Evolutionary conservation across 2,329 filamentous ascomycete genomes (phyloP), one percentile per base, ranked within the genome.

Genomic region (Arthrobotrys sphaeroides): DNA sequence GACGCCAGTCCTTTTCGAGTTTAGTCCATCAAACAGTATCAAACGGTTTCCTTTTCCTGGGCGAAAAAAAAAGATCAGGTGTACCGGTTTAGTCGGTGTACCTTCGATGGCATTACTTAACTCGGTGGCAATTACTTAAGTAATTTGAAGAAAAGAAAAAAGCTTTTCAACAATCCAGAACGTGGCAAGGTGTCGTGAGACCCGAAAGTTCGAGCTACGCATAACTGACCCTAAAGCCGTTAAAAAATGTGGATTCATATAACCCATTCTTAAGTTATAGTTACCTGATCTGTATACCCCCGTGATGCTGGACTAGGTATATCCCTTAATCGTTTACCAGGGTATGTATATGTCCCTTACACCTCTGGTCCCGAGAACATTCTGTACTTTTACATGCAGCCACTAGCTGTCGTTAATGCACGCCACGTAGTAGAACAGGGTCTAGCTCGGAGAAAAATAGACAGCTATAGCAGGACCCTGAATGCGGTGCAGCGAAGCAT

Each of bases 301-400:
- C 16, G 51, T 24, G 51, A 13, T 36, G 24, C 28, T 9, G 7
- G 31, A 55, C 51, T 24, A 9, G 51, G 51, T 22, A 55, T 36
- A 55, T 55, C 51, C 31, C 18, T 55, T 24, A 22, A 53, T 36
- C 7, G 26, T 55, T n/a, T 55, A 31, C 51, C 36, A 38, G 51
- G 51, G 7, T 55, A 5, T 55, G 18, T 55, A 55, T 55, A 55
- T 55, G 51, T 55, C 51, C 51, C 51, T 55, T 55, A 55, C 47
- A 53, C 51, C 16, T 16, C 18, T 36, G n/a, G n/a, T n/a, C 51
- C 31, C 22, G 28, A 36, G 22, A 36, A 22, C 28, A 55, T 24
- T 38, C 31, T 53, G 9, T 36, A 13, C 36, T 31, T 55, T n/a
- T 55, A n/a, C 28, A 55, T 55, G 51, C 51, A 55, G 51, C 51